A percentile compares a stretch with the other conserved stretches of the same genome.
These are phyloP conservation scores for Ogataea glucozyma DNA, from an alignment of 805 yeast genomes.

Conservation along the genomic window DNA sequence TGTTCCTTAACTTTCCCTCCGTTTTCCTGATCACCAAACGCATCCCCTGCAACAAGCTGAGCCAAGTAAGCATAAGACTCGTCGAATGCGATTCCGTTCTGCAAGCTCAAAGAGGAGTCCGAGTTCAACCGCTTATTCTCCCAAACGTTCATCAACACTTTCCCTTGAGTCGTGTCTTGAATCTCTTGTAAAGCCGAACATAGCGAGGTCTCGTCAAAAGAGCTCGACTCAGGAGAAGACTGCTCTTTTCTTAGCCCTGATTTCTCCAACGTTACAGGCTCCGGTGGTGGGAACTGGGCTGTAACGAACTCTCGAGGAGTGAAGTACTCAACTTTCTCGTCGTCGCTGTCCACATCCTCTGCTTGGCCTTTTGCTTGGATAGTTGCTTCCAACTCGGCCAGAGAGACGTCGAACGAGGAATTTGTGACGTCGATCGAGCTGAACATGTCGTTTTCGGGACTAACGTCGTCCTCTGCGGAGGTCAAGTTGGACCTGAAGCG, in stretches of 20 bases:
- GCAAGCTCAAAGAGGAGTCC: conserved; percentile 16
- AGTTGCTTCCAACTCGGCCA: conserved; percentile 18
- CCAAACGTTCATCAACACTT: conserved; percentile 19
- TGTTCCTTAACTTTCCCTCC: conserved; percentile 8
- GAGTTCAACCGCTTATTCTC: conserved; percentile 18
- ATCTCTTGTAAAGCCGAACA: conserved; percentile 31
- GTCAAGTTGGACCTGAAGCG: no score
- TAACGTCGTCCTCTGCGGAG: no score
- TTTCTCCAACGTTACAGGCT: no score
- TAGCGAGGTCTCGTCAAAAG: conserved; percentile 26
- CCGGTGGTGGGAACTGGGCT: conserved; percentile 9
- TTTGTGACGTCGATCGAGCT: conserved; percentile 18
- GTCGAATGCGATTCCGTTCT: conserved; percentile 29
- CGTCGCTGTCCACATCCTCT: conserved; percentile 10
- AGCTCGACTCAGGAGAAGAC: no score
- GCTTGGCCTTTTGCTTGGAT: conserved; percentile 5
- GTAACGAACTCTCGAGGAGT: conserved; percentile 23
- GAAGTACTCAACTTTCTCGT: conserved; percentile 16
- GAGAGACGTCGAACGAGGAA: conserved; percentile 17
- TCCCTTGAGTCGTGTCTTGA: conserved; percentile 23
- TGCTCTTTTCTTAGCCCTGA: no score
- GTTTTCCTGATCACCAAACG: conserved; percentile 2
- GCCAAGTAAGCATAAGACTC: conserved; percentile 49
- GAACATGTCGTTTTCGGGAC: conserved; percentile 18
- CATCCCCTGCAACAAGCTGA: conserved; percentile 33